phyloP scores from a whole-genome alignment of 331 rosid genomes.

The Telfairia occidentalis region DNA sequence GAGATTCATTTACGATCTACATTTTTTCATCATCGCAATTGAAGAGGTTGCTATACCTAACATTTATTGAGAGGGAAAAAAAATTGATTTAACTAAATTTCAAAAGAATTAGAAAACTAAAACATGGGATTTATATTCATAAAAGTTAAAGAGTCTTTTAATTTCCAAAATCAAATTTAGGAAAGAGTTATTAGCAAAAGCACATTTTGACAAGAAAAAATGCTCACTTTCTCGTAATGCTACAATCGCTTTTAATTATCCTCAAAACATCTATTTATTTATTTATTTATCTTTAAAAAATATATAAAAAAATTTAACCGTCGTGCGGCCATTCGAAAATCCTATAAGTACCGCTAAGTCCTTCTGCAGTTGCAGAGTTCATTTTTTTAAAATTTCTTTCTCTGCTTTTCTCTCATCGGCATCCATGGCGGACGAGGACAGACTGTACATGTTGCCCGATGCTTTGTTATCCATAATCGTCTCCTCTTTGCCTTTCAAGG shows the following conservation, averaged over 20 bases:
- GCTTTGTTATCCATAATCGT: slow-evolving; percentile 12
- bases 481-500: slow-evolving; percentile 33
- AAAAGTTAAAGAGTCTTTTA: neutral
- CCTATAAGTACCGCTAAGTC: neutral
- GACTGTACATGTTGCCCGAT: neutral
- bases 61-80: neutral
- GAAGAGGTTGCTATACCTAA: neutral
- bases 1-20: neutral
- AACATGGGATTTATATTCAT: neutral
- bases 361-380: neutral
- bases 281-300: neutral
- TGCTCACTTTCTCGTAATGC: neutral
- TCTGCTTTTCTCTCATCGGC: neutral
- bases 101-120: neutral
- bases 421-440: neutral
- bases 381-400: neutral
- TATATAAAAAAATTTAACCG: neutral
- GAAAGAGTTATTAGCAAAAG: neutral
- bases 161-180: neutral
- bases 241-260: neutral
- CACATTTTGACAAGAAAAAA: neutral
- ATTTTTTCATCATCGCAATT: neutral
- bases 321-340: neutral
- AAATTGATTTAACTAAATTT: neutral
- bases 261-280: neutral